Conservation (phyloP, 129 eudicot genomes). For the Deinandra increscens region DNA sequence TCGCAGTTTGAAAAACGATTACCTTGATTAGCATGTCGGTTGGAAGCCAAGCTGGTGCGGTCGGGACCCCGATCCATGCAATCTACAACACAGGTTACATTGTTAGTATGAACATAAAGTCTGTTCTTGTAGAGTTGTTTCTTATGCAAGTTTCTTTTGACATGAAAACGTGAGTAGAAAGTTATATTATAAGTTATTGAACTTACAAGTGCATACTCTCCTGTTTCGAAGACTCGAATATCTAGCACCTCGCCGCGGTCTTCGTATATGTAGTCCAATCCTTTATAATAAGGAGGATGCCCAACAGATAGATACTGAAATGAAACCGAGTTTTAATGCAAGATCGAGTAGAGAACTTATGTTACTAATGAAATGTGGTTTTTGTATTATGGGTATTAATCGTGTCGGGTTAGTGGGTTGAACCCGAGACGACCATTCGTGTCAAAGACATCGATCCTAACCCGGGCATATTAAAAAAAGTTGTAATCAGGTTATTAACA, state of each 20-base stretch:
- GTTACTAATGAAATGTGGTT: no score
- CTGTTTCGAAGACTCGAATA: slow-evolving; percentile 84
- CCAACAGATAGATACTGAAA: slow-evolving; percentile 89
- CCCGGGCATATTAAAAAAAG: no score
- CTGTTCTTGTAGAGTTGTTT: not conserved
- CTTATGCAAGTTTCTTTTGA: slow-evolving; percentile 3
- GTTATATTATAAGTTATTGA: not conserved
- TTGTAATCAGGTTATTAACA: not conserved
- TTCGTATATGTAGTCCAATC: slow-evolving; percentile 91
- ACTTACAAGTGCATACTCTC: slow-evolving; percentile 96
- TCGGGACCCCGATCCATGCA: slow-evolving; percentile 95
- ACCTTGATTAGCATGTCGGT: slow-evolving; percentile 95
- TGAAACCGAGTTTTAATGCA: not conserved
- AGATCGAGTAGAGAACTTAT: not conserved
- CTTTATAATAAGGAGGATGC: slow-evolving; percentile 92
- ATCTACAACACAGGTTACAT: slow-evolving; percentile 42
- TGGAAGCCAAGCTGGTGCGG: slow-evolving; percentile 99
- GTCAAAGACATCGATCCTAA: no score
- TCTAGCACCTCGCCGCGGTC: slow-evolving; percentile 97
- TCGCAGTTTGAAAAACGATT: not conserved
- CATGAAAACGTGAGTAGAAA: slow-evolving; percentile 4
- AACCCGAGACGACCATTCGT: no score
- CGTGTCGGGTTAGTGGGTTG: no score
- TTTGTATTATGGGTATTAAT: no score
- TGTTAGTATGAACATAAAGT: not conserved